phyloP scores from a whole-genome alignment of 345 rosid genomes.

The Pelargonium nanum region DNA sequence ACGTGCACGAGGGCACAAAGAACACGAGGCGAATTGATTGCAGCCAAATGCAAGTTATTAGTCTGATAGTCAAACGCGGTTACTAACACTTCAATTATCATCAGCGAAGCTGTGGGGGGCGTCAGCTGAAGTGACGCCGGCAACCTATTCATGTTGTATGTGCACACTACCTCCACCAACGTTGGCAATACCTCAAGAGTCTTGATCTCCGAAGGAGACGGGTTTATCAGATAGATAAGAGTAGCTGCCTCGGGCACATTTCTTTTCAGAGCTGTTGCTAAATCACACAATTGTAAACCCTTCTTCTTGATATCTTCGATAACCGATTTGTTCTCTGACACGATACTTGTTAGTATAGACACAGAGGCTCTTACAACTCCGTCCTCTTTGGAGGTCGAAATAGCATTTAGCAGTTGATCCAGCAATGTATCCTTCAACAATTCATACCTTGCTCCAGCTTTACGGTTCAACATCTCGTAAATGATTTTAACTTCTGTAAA shows the following conservation, averaged over 20 bases:
- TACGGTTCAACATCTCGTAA: conserved; percentile 50
- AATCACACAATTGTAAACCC: conserved; percentile 47
- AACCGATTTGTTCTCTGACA: conserved; percentile 44
- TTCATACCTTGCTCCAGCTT: conserved; percentile 47
- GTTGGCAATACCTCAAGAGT: conserved; percentile 74
- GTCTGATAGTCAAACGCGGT: conserved; percentile 75
- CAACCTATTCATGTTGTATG: conserved; percentile 21
- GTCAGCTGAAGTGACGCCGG: conserved; percentile 37
- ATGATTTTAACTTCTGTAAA: conserved; percentile 50
- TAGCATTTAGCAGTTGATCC: conserved; percentile 56
- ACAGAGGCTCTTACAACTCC: conserved; percentile 54
- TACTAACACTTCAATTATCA: conserved; percentile 75
- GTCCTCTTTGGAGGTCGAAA: conserved; percentile 68
- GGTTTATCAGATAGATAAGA: conserved; percentile 65
- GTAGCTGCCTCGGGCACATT: conserved; percentile 80
- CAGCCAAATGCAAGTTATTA: conserved; percentile 58
- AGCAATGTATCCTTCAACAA: conserved; percentile 63
- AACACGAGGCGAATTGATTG: conserved; percentile 56
- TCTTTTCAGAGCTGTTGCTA: conserved; percentile 58
- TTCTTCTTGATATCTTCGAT: conserved; percentile 59
- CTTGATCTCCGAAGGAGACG: conserved; percentile 74
- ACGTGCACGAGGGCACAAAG: conserved; percentile 55
- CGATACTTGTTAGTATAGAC: conserved; percentile 49
- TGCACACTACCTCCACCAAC: conserved; percentile 59
- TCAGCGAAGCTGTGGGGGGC: conserved; percentile 75